Percentiles rank a stretch among this genome's conserved stretches.
Conservation (phyloP, 164 flowering plant genomes). For the Vitis riparia region DNA sequence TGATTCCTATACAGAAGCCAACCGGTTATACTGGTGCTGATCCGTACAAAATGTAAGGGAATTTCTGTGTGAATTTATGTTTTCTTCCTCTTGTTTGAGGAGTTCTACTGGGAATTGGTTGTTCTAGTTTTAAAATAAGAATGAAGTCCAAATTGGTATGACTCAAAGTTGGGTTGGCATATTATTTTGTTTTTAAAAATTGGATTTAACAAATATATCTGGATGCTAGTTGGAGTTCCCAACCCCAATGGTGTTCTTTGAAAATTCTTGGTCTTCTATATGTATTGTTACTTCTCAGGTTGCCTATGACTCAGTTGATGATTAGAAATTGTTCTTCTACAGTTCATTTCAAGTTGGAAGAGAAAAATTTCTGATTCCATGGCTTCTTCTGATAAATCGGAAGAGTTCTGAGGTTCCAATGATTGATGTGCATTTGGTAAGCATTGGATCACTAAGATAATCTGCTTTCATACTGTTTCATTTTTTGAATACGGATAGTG, state of each 20-base stretch:
- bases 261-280: neutral
- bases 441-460: constrained; percentile 7
- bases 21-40: constrained; percentile 92
- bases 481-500: neutral
- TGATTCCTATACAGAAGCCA: constrained; percentile 86
- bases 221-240: too few relatives aligned
- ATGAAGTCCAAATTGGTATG: too few relatives aligned
- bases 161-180: too few relatives aligned
- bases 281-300: neutral
- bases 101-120: too few relatives aligned
- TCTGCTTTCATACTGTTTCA: neutral
- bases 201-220: too few relatives aligned
- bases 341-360: constrained; percentile 98
- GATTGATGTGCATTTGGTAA: constrained; percentile 89
- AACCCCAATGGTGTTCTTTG: neutral
- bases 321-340: constrained; percentile 23
- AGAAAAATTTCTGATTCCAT: constrained; percentile 85
- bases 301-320: neutral
- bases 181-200: too few relatives aligned
- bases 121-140: too few relatives aligned
- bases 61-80: neutral
- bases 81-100: neutral
- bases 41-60: constrained; percentile 81
- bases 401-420: constrained; percentile 88
- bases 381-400: constrained; percentile 87